Evolutionary conservation across 2,329 filamentous ascomycete species (phyloP), one percentile per base, ranked within the genome.

Genomic region (Arthrinium phaeospermum): DNA sequence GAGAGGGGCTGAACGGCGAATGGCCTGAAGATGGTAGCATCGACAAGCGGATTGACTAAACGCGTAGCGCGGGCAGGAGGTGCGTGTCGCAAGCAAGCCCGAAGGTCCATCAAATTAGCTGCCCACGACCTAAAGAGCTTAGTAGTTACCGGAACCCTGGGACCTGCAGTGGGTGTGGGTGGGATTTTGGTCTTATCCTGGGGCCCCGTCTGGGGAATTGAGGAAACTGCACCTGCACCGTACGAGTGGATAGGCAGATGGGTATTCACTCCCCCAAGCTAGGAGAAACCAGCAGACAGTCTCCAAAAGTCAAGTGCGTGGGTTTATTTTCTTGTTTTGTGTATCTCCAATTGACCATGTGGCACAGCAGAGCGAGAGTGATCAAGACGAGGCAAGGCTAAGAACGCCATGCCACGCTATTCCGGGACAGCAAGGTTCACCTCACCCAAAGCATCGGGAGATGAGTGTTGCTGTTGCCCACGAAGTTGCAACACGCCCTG

Each of bases 391-490:
- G 27, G 2, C 34, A 41, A 22, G 57, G 22, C 57, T 64, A 64
- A 64, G 34, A n/a, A 24, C 57, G 57, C 57, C 57, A 41, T 64
- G 57, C 57, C 57, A 64, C 57, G 57, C 57, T 64, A 64, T 41
- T n/a, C 57, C 16, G 34, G 22, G 3, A 14, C n/a, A 12, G 37
- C 57, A 64, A 64, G 34, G 57, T 64, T 64, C n/a, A 64, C 57
- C 57, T 64, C 57, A 64, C 57, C 57, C 57, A 64, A 64, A 64
- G 57, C 57, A 64, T 64, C 57, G 57, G 57, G 57, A 64, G 57
- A 64, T 64, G 57, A 64, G 57, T 10, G 6, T 41, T 41, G 57
- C 57, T n/a, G 34, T 14, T 37, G 30, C 57, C 12, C 57, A n/a
- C 34, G 14, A n/a, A 41, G 34, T 64, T 19, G 10, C 34, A 6